Conservation (phyloP, 371 early-diverging fungal species). For the Mucor racemosus region DNA sequence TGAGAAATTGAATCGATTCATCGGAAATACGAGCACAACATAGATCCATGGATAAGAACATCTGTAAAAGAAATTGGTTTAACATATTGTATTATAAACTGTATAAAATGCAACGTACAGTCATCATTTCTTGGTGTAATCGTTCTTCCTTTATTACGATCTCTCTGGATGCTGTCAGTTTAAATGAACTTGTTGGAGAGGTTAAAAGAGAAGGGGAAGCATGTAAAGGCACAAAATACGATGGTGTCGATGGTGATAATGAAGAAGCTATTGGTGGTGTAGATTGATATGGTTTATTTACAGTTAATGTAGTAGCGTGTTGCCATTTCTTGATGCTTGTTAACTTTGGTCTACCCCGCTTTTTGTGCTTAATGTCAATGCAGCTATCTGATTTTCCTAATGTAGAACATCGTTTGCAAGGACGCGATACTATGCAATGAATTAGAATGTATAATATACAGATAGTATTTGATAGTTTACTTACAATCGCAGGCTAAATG, state of each 20-base stretch:
- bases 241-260: not conserved
- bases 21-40: constrained; percentile 30
- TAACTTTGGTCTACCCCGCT: constrained; percentile 30
- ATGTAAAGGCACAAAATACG: constrained; percentile 5
- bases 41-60: constrained; percentile 30
- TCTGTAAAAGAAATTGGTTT: not conserved
- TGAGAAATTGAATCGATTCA: constrained; percentile 25
- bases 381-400: constrained; percentile 27
- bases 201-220: not conserved
- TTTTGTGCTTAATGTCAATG: constrained; percentile 28
- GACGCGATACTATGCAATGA: constrained; percentile 17
- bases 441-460: not conserved
- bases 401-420: constrained; percentile 23
- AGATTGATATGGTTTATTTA: not conserved
- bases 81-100: not conserved
- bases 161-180: constrained; percentile 16
- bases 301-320: not conserved
- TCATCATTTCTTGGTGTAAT: constrained; percentile 18
- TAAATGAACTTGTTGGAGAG: constrained; percentile 19
- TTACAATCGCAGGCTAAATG: constrained; percentile 36
- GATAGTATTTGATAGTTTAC: not conserved
- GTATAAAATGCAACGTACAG: not conserved
- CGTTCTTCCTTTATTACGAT: not conserved
- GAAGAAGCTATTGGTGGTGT: not conserved
- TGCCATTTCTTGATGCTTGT: not conserved